Evolutionary conservation across 164 flowering plant genomes (phyloP), one percentile per base, ranked within the genome.

Genomic region (Stephania yunnanensis): DNA sequence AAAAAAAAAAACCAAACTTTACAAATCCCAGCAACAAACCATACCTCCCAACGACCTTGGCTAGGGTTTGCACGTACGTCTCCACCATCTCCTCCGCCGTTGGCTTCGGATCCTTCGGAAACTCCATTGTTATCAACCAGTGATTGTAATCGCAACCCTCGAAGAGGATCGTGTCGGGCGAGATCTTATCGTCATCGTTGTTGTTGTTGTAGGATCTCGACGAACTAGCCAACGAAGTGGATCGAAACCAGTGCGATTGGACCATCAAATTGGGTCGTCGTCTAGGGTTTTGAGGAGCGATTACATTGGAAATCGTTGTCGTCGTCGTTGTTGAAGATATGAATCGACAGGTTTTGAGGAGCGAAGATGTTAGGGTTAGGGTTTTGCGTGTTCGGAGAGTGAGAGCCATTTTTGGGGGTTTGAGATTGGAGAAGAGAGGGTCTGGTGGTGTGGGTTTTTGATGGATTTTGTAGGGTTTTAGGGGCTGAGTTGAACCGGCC

Each of bases 111-210:
- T 90, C 92, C 70, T 89, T 90, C 29, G 91, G 91, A 66, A 93
- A 95, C 17, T 93, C 97, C 80, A 93, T 83, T 68, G 88, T 85
- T 66, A 95, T 89, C 46, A 95, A 93, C 98, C 99, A 93, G 86
- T 95, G 99, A 68, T 92, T 91, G 83, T 87, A 93, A 80, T 95
- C 99, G 79, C 99, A 95, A 1, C 99, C 98, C 72, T 90, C 95
- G 76, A 91, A 91, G 2, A 91, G 81, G 3, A 94, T 86, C 30
- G 90, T 84, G 69, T 94, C 91, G 0, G 88, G 88, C 1, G 78
- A 78, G 2, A 93, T 85, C 81, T 88, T 84, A 7, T 81, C 87
- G 19, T 81, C 81, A 7, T 87, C 87, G 46, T 82, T 73, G 25
- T 74, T 25, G 25, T 25, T 36, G 42, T 36, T 36, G 25, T 69